Conservation (phyloP, 169 alveolate genomes). For the Plasmodium billcollinsi region DNA sequence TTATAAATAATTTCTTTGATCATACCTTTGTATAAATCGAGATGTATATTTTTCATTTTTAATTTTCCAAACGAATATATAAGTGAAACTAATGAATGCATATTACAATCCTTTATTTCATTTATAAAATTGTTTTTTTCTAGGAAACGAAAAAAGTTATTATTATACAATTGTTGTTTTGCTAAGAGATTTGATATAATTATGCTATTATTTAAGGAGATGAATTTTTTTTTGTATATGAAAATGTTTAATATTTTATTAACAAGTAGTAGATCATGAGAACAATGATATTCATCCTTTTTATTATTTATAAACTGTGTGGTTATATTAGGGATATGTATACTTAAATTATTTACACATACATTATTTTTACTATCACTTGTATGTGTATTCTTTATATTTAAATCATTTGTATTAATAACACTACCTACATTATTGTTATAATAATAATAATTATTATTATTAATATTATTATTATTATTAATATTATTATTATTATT, state of each 20-base stretch:
- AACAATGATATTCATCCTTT: too few species aligned
- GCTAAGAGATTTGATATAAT: conserved; percentile 40
- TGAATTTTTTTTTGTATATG: conserved; percentile 43
- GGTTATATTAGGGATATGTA: too few species aligned
- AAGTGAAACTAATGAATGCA: conserved; percentile 54
- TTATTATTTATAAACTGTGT: too few species aligned
- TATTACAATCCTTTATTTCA: conserved; percentile 23
- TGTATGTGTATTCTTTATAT: too few species aligned
- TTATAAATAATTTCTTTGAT: conserved; percentile 48
- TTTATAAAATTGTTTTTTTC: conserved; percentile 29
- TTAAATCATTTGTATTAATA: too few species aligned
- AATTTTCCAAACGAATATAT: conserved; percentile 61
- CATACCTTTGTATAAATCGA: conserved; percentile 22
- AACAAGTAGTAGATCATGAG: conserved; percentile 19
- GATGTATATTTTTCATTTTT: conserved; percentile 26
- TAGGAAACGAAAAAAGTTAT: conserved; percentile 38
- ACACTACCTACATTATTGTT: too few species aligned
- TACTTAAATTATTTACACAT: too few species aligned
- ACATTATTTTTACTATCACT: too few species aligned
- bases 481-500: too few species aligned
- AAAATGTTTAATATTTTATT: conserved; percentile 61
- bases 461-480: too few species aligned
- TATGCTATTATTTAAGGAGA: conserved; percentile 42
- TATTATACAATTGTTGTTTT: conserved; percentile 38
- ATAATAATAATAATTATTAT: too few species aligned